These are phyloP conservation scores for Porphyrellus sp. DNA, from an alignment of 1,284 basidiomycete genomes.

Conservation along the genomic window DNA sequence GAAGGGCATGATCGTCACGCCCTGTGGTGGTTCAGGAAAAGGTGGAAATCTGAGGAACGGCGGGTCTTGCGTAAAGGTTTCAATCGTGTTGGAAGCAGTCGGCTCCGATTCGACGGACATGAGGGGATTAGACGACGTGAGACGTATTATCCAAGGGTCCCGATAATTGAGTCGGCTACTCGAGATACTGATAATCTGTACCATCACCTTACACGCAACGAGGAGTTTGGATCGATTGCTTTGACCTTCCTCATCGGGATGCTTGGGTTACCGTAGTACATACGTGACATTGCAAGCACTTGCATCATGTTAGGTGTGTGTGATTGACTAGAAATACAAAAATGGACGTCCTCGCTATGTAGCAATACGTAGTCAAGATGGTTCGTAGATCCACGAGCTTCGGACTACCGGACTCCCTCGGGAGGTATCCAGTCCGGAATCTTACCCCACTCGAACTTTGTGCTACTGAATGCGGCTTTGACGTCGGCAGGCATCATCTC, in stretches of 20 bases:
- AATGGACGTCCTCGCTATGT: not conserved
- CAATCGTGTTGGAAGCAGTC: slow-evolving; percentile 10
- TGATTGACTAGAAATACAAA: slow-evolving; percentile 12
- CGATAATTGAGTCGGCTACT: slow-evolving; percentile 23
- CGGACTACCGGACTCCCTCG: slow-evolving; percentile 49
- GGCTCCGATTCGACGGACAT: slow-evolving; percentile 25
- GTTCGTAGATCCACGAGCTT: not conserved
- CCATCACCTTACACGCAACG: too few relatives aligned
- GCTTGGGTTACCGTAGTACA: not conserved
- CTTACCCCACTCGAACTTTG: slow-evolving; percentile 67
- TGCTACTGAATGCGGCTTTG: slow-evolving; percentile 56
- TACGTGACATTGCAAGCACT: not conserved
- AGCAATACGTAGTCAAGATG: too few relatives aligned
- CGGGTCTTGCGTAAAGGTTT: slow-evolving; percentile 13
- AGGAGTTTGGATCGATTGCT: too few relatives aligned
- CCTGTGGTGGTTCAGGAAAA: slow-evolving; percentile 51
- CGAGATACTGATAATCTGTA: slow-evolving; percentile 15
- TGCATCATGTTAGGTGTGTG: not conserved
- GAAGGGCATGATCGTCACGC: slow-evolving; percentile 58
- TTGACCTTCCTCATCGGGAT: slow-evolving; percentile 19
- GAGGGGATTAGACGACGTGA: slow-evolving; percentile 8
- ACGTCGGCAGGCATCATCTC: slow-evolving; percentile 50
- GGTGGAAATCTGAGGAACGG: slow-evolving; percentile 51
- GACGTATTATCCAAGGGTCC: slow-evolving; percentile 14
- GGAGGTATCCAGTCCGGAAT: slow-evolving; percentile 81